Percentiles rank a stretch among this genome's conserved stretches.
phyloP scores from a whole-genome alignment of 108 stramenopile species.

The Pseudonitzschia multiseries region DNA sequence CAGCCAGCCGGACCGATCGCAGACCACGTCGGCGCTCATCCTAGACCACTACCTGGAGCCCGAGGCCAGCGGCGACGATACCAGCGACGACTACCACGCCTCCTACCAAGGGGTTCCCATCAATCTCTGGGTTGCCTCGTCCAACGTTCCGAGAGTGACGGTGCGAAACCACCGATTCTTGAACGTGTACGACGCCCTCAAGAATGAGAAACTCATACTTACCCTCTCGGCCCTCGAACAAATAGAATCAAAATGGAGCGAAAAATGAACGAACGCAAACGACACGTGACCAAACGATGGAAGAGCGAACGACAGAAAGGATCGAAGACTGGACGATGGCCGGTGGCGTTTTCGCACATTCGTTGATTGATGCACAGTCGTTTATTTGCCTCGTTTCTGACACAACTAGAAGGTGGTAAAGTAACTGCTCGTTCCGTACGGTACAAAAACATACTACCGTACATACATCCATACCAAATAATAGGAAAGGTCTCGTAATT shows the following conservation, averaged over 20 bases:
- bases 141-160: slow-evolving; percentile 63
- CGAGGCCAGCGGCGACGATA: slow-evolving; percentile 20
- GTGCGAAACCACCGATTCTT: slow-evolving; percentile 54
- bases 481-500: no score
- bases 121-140: slow-evolving; percentile 68
- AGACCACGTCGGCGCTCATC: slow-evolving; percentile 53
- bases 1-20: neutral
- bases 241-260: slow-evolving; percentile 60
- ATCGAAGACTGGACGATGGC: neutral
- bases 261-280: neutral
- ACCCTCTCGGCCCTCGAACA: slow-evolving; percentile 61
- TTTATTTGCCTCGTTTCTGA: no score
- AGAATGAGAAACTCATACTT: slow-evolving; percentile 72
- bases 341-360: no score
- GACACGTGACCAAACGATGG: neutral
- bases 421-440: no score
- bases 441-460: no score
- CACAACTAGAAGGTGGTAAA: no score
- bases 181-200: slow-evolving; percentile 80
- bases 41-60: slow-evolving; percentile 56
- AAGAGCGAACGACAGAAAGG: neutral
- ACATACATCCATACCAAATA: no score
- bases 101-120: slow-evolving; percentile 68
- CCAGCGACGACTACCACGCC: slow-evolving; percentile 9
- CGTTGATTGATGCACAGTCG: no score